Conservation (phyloP, 2,329 filamentous ascomycete species). For the Aspergillus chevalieri region DNA sequence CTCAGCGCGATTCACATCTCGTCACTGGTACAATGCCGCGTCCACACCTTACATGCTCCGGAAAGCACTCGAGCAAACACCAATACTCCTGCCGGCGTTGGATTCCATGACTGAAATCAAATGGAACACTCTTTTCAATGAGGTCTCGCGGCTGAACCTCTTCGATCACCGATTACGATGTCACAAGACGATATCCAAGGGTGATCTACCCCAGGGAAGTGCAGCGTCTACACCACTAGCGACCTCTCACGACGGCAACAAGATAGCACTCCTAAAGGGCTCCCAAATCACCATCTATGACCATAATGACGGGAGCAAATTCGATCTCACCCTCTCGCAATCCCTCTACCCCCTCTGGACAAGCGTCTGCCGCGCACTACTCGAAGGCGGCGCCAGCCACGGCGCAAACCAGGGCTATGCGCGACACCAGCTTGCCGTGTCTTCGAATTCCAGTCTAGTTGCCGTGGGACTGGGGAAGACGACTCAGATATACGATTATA, state of each 20-base stretch:
- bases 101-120: constrained; percentile 6
- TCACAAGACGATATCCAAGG: constrained; percentile 6
- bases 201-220: constrained; percentile 6
- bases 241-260: constrained; percentile 7
- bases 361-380: constrained; percentile 10
- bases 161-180: constrained; percentile 5
- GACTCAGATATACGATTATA: constrained; percentile 16
- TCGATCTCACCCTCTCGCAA: constrained; percentile 7
- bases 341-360: constrained; percentile 16
- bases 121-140: constrained; percentile 13
- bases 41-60: constrained; percentile 11
- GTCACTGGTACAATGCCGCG: constrained; percentile 12
- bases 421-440: constrained; percentile 13
- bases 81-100: constrained; percentile 6
- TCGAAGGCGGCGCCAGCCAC: constrained; percentile 2
- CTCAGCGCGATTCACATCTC: constrained; percentile 12
- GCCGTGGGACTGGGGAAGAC: constrained; percentile 13
- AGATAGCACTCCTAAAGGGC: constrained; percentile 9
- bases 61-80: constrained; percentile 8
- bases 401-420: constrained; percentile 9
- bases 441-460: constrained; percentile 9
- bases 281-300: constrained; percentile 8
- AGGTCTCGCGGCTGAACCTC: constrained; percentile 11
- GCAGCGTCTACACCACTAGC: constrained; percentile 6
- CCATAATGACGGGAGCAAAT: not conserved